Conservation (phyloP, 2,329 filamentous ascomycete genomes). For the Exophiala alcalophila region DNA sequence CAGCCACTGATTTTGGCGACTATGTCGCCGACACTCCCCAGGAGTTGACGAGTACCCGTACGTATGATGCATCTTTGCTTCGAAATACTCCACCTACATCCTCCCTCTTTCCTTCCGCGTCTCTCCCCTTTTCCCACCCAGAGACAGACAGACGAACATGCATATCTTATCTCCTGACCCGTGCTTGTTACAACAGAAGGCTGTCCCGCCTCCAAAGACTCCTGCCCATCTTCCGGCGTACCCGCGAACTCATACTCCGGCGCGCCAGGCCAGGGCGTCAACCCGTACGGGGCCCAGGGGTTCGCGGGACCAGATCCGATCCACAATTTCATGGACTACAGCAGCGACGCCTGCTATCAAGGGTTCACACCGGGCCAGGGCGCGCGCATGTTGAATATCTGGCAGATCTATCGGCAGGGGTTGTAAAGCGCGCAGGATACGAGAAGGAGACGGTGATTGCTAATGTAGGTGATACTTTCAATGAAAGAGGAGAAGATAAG, state of each 20-base stretch:
- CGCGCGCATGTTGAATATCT: conserved; percentile 52
- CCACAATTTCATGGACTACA: conserved; percentile 62
- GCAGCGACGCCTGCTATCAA: conserved; percentile 54
- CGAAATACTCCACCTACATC: too few species aligned
- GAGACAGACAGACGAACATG: neutral
- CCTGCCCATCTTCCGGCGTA: conserved; percentile 42
- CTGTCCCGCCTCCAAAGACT: conserved; percentile 52
- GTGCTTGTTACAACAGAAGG: conserved; percentile 38
- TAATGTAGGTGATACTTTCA: too few species aligned
- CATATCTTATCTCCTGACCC: neutral
- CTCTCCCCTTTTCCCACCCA: neutral
- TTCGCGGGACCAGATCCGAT: conserved; percentile 50
- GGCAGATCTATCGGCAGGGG: conserved; percentile 42
- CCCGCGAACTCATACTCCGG: conserved; percentile 11
- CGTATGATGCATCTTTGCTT: conserved; percentile 1
- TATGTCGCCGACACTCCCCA: conserved; percentile 46
- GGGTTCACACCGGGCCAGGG: conserved; percentile 52
- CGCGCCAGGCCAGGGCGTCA: conserved; percentile 3
- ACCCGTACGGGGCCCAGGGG: conserved; percentile 26
- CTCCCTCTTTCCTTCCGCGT: neutral
- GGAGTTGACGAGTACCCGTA: conserved; percentile 52
- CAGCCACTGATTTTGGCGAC: conserved; percentile 38
- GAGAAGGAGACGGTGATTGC: neutral
- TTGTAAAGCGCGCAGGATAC: neutral
- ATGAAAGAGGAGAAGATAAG: too few species aligned